Evolutionary conservation across 139 green algal species (phyloP).

Genomic region (Chlorella sp.): DNA sequence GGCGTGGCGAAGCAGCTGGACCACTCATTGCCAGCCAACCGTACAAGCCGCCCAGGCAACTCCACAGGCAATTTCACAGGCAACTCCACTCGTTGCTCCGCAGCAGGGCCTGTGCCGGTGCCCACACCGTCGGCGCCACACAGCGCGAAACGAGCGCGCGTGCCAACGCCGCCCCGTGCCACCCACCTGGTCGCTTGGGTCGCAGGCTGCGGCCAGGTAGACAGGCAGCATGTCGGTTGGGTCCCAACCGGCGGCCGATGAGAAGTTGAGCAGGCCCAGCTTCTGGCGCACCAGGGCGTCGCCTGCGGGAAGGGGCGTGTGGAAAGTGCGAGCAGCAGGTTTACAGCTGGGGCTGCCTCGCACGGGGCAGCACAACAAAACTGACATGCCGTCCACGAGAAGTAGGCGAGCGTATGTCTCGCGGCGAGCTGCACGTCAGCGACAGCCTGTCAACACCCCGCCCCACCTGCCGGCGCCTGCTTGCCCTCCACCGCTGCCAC

Average conservation of each 20-base stretch:
- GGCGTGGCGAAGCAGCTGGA: no score
- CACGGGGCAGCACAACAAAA: neutral
- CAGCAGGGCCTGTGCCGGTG: no score
- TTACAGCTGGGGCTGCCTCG: neutral
- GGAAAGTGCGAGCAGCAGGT: neutral
- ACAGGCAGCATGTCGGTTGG: slow-evolving; percentile 57
- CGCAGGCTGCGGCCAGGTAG: slow-evolving; percentile 68
- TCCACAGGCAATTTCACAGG: no score
- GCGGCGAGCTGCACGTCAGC: neutral
- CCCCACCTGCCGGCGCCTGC: slow-evolving; percentile 33
- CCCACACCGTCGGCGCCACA: no score
- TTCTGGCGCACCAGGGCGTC: slow-evolving; percentile 62
- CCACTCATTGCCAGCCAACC: no score
- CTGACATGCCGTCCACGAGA: neutral
- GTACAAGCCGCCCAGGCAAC: no score
- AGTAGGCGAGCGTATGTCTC: neutral
- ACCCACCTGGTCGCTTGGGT: slow-evolving; percentile 64
- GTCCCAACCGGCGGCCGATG: slow-evolving; percentile 49
- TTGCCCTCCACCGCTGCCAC: slow-evolving; percentile 57
- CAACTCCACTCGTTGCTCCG: no score
- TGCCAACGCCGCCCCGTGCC: neutral
- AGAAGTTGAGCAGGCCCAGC: slow-evolving; percentile 82
- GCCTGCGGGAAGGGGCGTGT: neutral
- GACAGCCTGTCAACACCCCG: no score
- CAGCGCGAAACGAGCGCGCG: no score